phyloP scores from a whole-genome alignment of 176 grass and related monocot species.

The Melocanna baccifera region DNA sequence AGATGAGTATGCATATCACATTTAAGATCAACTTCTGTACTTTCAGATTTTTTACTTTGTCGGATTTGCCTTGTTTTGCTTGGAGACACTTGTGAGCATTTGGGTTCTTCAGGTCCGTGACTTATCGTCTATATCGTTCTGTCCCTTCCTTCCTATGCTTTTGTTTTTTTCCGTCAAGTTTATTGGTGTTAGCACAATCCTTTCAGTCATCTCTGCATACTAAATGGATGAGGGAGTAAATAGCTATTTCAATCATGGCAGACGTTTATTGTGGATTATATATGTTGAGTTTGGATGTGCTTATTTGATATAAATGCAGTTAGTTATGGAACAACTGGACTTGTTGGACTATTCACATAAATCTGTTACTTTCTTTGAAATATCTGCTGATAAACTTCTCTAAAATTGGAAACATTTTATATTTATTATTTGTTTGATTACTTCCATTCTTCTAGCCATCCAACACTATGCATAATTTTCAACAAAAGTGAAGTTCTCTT shows the following conservation, averaged over 20 bases:
- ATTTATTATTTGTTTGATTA: constrained; percentile 8
- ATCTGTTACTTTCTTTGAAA: background rate
- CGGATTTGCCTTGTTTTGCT: constrained; percentile 82
- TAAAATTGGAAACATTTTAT: background rate
- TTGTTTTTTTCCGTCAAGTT: background rate
- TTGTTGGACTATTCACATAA: background rate
- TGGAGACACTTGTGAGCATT: constrained; percentile 83
- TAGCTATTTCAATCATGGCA: background rate
- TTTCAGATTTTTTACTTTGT: constrained; percentile 85
- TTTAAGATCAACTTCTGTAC: constrained; percentile 12
- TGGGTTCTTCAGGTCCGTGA: constrained; percentile 86
- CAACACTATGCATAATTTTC: background rate
- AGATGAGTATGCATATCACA: background rate
- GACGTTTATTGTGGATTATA: background rate
- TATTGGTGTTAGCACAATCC: background rate
- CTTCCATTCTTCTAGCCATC: background rate
- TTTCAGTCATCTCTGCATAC: background rate
- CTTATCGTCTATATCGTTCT: background rate
- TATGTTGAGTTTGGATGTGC: background rate
- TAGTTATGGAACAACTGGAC: background rate
- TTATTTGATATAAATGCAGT: background rate
- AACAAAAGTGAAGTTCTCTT: background rate
- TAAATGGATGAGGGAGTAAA: constrained; percentile 3
- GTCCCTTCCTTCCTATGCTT: background rate
- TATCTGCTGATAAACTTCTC: background rate